Evolutionary conservation across 208 protist genomes (phyloP), one percentile per base, ranked within the genome.

Genomic region (Baffinella frigidus): DNA sequence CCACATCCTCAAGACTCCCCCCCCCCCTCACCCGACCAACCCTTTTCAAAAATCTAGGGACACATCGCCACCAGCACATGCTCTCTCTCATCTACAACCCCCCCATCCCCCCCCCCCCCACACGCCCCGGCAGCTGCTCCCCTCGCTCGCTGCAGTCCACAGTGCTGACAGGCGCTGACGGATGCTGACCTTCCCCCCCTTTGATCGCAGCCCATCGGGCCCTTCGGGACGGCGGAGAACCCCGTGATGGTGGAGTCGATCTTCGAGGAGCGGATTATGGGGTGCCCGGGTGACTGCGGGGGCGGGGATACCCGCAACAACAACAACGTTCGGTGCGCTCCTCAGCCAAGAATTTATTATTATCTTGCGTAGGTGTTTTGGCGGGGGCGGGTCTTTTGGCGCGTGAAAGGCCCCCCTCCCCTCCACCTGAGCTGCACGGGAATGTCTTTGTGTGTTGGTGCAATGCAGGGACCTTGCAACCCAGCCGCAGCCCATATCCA

Each of bases 221-320:
- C 89, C 11, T 81, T 81, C 39, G 89, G 89, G 24, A 92, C 89
- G 2, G 38, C 35, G 64, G 89, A 41, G 4, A 81, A 51, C 33
- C 89, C 89, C 36, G 89, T 81, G n/a, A 9, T 81, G 11, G 43
- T 74, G 14, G 89, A 92, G 89, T 92, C 89, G 1, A 92, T 92
- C 72, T 92, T 81, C 43, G 36, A 74, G 64, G 81, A 92, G 3
- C 89, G 89, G 27, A 92, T 81, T 36, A 67, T 92, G 11, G 89
- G 89, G 5, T 92, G 89, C 68, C 64, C 62, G 77, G 89, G 89
- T 4, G 38, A 90, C 51, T 90, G 83, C 36, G 89, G 27, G n/a
- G 30, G 67, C 51, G 83, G 83, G 64, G 77, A 87, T 38, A 14
- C 83, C 41, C 44, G 45, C 11, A 35, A 24, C 83, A 72, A 73